phyloP scores from a whole-genome alignment of 2,329 filamentous ascomycete genomes.

The Tolypocladium inflatum region DNA sequence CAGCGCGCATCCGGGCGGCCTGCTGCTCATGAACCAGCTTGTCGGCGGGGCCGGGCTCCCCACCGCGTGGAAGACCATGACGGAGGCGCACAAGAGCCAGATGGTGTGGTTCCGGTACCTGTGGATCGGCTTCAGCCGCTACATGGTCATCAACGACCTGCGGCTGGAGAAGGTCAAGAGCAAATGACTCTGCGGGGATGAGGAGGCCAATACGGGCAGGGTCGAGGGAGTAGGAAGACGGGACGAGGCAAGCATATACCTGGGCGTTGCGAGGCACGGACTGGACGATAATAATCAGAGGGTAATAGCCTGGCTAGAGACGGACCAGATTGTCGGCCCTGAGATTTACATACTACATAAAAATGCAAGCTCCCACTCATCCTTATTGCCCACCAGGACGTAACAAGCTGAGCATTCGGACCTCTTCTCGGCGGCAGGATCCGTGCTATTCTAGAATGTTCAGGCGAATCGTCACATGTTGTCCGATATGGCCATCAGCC shows the following conservation, averaged over 20 bases:
- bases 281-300: neutral
- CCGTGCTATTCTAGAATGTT: no score
- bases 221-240: no score
- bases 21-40: conserved; percentile 66
- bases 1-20: conserved; percentile 36
- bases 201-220: neutral
- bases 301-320: neutral
- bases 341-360: neutral
- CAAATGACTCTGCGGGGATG: conserved; percentile 1
- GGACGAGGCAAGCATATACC: neutral
- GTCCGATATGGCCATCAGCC: neutral
- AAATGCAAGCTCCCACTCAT: neutral
- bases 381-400: neutral
- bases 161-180: conserved; percentile 34
- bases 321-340: neutral
- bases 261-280: neutral
- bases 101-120: conserved; percentile 98
- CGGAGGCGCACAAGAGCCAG: conserved; percentile 80
- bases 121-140: conserved; percentile 84
- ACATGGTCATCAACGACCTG: conserved; percentile 94
- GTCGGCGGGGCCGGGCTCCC: conserved; percentile 43
- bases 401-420: no score
- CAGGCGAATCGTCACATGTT: neutral
- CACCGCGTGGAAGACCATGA: conserved; percentile 77
- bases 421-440: no score